These are phyloP conservation scores for Trichoderma polysporum DNA, from an alignment of 2,329 filamentous ascomycete genomes.

Conservation along the genomic window DNA sequence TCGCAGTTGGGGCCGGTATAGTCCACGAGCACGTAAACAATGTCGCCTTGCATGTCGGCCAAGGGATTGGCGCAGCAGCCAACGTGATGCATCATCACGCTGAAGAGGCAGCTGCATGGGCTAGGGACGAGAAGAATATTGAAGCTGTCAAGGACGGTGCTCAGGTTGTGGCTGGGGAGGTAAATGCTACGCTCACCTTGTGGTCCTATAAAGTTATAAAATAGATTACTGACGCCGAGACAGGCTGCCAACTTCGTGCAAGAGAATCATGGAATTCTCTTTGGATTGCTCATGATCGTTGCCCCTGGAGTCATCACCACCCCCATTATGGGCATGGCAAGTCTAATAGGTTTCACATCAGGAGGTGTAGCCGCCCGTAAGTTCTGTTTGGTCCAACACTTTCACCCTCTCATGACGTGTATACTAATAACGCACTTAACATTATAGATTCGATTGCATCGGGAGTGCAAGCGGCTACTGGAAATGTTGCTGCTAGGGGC, in stretches of 20 bases:
- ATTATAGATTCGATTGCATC: slow-evolving; percentile 29
- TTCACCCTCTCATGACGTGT: too few relatives aligned
- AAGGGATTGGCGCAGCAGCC: background rate
- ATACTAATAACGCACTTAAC: background rate
- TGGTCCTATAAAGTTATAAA: background rate
- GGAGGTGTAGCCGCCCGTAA: slow-evolving; percentile 25
- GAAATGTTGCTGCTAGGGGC: slow-evolving; percentile 29
- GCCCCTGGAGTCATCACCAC: slow-evolving; percentile 13
- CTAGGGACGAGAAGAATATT: background rate
- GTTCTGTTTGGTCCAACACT: background rate
- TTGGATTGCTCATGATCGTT: background rate
- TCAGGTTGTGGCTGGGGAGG: background rate
- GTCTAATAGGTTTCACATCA: slow-evolving; percentile 26
- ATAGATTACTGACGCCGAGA: background rate
- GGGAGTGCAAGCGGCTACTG: slow-evolving; percentile 29
- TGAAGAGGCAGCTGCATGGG: background rate
- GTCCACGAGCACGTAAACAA: background rate
- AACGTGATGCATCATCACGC: background rate
- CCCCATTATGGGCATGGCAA: slow-evolving; percentile 24
- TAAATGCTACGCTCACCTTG: background rate
- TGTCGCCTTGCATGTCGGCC: background rate
- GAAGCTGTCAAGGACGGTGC: background rate
- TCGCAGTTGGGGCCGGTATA: background rate
- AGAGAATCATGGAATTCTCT: background rate
- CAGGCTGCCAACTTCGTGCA: background rate